phyloP scores from a whole-genome alignment of 345 rosid genomes.

The Sisymbrium altissimum region DNA sequence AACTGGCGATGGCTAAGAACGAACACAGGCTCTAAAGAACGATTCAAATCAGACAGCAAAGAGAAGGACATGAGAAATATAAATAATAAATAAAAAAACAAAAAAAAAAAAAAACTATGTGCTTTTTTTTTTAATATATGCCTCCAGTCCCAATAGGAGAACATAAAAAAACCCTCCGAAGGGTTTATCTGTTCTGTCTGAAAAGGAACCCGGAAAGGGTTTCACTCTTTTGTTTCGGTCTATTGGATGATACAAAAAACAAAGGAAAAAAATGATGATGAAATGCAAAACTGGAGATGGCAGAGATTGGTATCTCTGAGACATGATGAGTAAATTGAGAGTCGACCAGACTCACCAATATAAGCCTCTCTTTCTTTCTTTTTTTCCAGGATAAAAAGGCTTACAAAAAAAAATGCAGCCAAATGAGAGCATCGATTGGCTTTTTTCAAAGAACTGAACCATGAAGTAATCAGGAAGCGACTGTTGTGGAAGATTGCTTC shows the following conservation, averaged over 20 bases:
- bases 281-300: constrained; percentile 38
- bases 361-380: not conserved
- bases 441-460: not conserved
- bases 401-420: constrained; percentile 19
- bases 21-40: not conserved
- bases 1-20: not conserved
- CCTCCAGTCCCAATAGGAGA: constrained; percentile 26
- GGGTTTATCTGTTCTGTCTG: constrained; percentile 17
- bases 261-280: not conserved
- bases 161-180: not conserved
- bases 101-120: constrained; percentile 12
- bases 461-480: constrained; percentile 26
- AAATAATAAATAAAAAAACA: not conserved
- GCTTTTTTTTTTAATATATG: constrained; percentile 7
- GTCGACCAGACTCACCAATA: constrained; percentile 28
- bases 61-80: not conserved
- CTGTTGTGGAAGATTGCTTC: constrained; percentile 44
- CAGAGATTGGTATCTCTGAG: constrained; percentile 24
- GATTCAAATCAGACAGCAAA: not conserved
- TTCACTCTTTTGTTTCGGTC: constrained; percentile 12
- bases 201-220: constrained; percentile 9
- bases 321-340: constrained; percentile 21
- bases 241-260: not conserved
- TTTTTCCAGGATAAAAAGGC: constrained; percentile 2
- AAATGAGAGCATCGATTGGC: not conserved